phyloP scores from a whole-genome alignment of 768 basidiomycete genomes.

The Pleurotus pulmonarius region DNA sequence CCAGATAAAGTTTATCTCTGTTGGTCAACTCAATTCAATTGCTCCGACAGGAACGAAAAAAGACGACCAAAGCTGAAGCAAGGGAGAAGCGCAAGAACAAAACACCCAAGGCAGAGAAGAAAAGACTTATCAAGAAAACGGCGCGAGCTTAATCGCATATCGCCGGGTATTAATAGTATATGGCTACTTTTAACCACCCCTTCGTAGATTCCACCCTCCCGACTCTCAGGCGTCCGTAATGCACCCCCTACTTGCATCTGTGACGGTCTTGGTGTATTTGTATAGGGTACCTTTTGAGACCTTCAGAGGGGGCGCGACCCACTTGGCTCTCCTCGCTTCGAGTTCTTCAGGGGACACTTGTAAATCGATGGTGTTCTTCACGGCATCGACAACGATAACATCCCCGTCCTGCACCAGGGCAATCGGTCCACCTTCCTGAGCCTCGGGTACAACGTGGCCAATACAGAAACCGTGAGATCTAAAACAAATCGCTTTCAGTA shows the following conservation, averaged over 20 bases:
- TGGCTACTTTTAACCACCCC: background rate
- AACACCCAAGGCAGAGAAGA: slow-evolving; percentile 96
- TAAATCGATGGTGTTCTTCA: slow-evolving; percentile 79
- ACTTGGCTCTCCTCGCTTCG: slow-evolving; percentile 60
- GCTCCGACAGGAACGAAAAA: slow-evolving; percentile 78
- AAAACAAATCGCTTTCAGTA: slow-evolving; percentile 2
- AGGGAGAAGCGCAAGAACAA: slow-evolving; percentile 87
- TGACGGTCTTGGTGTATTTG: slow-evolving; percentile 87
- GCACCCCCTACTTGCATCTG: slow-evolving; percentile 90
- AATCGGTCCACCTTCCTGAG: slow-evolving; percentile 91
- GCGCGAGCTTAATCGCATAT: slow-evolving; percentile 14
- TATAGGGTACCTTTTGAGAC: slow-evolving; percentile 76
- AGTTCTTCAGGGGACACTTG: slow-evolving; percentile 79
- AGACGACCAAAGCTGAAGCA: slow-evolving; percentile 80
- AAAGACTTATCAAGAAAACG: slow-evolving; percentile 69
- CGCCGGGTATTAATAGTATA: background rate
- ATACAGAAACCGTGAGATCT: slow-evolving; percentile 97
- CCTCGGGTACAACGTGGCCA: slow-evolving; percentile 96
- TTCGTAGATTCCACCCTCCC: background rate
- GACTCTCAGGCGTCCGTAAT: slow-evolving; percentile 72
- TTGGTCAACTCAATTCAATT: background rate
- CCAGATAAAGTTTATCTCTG: background rate
- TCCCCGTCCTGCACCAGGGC: slow-evolving; percentile 89
- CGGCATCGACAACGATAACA: slow-evolving; percentile 82
- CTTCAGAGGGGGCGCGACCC: slow-evolving; percentile 87